These are phyloP conservation scores for Leishmania braziliensis DNA, from an alignment of 208 protist species.

Conservation along the genomic window DNA sequence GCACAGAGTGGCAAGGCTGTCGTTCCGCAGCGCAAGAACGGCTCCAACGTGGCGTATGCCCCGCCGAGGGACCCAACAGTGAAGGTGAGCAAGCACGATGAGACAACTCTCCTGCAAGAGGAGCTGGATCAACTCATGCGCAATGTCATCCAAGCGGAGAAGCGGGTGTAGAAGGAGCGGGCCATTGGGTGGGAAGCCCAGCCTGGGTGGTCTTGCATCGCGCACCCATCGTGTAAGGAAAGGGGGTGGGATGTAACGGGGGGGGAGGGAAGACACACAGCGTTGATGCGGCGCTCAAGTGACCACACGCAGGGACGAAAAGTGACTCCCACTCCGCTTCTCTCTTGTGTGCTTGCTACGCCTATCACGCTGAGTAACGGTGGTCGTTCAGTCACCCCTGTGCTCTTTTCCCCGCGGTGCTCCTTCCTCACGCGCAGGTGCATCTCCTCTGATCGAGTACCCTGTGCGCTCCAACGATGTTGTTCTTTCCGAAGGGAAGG, in stretches of 20 bases:
- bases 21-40: constrained; percentile 17
- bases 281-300: neutral
- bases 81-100: constrained; percentile 57
- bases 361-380: neutral
- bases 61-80: constrained; percentile 29
- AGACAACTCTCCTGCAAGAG: constrained; percentile 33
- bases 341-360: neutral
- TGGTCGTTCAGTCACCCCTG: neutral
- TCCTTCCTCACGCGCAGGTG: neutral
- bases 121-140: constrained; percentile 37
- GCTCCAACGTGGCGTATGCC: constrained; percentile 22
- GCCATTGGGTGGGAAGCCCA: neutral
- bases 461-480: neutral
- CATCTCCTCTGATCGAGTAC: neutral
- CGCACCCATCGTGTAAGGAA: neutral
- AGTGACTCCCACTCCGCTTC: neutral
- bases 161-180: constrained; percentile 3
- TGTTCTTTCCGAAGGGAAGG: neutral
- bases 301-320: neutral
- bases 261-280: neutral
- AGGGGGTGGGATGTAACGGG: neutral
- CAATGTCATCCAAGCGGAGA: constrained; percentile 11
- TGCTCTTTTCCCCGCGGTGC: neutral
- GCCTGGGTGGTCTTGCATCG: neutral
- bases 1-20: constrained; percentile 26